Evolutionary conservation across 306 rosid species (phyloP).

Genomic region (Malus sieversii): DNA sequence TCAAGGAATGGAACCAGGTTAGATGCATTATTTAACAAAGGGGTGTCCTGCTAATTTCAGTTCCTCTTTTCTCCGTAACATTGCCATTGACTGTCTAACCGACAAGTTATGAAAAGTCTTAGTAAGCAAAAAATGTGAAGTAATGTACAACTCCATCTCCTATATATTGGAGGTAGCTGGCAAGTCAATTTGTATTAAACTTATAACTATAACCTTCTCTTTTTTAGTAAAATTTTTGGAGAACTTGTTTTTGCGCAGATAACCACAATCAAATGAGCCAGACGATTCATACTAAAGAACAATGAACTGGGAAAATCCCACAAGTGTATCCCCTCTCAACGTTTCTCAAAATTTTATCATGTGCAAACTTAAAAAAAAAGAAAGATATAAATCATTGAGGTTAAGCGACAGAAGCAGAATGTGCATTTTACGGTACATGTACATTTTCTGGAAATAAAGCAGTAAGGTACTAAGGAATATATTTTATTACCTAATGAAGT

Average conservation of each 20-base stretch:
- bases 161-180: background rate
- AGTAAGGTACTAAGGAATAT: constrained; percentile 1
- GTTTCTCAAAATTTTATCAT: background rate
- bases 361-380: background rate
- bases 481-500: constrained; percentile 52
- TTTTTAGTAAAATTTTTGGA: background rate
- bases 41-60: background rate
- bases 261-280: background rate
- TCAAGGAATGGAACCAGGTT: background rate
- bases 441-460: background rate
- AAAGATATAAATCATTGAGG: background rate
- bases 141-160: background rate
- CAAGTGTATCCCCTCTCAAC: background rate
- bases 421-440: background rate
- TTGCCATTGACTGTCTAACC: background rate
- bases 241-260: background rate
- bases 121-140: background rate
- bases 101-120: background rate
- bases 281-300: background rate
- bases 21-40: background rate
- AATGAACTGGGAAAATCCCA: background rate
- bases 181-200: background rate
- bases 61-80: background rate
- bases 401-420: background rate
- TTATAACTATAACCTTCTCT: background rate